Base-by-base conservation (phyloP, 1,284 basidiomycete genomes). In the Malassezia equina region DNA sequence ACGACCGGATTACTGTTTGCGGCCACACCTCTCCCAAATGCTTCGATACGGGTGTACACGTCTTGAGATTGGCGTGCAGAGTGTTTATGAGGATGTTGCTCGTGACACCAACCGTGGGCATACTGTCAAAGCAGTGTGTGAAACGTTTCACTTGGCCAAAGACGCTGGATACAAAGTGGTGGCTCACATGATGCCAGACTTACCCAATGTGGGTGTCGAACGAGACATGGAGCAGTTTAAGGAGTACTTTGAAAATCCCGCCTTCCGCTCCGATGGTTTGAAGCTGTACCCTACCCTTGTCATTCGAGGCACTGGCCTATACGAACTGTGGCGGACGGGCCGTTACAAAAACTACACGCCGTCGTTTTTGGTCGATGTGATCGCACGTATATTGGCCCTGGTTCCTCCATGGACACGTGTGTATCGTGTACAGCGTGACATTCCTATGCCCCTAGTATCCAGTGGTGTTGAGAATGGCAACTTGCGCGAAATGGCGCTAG, bases 381-480 rank as follows among this genome's bases (percentile, higher is more conserved):
- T 98, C 6, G 94, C 94, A 33, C 80, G 93, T 41, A 94, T 99
- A 67, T 80, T 99, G 65, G 93, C 94, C 2, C 80, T 99, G 3
- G 90, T 99, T 0, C 94, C 94, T 1, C 94, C 94, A 13, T 99
- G 94, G 94, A 99, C 94, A 39, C 80, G 94, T 63, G 91, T 99
- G 19, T 99, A 99, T 76, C 86, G 94, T 17, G 94, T 98, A 27
- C 67, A 69, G 53, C 64, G 67, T 33, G 67, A 69, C 31, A 69
- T 71, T 39, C 69, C 67, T 47, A 71, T 71, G 69, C 67, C 67
- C 19, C 62, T 69, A 25, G 65, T 69, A 4, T 99, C 31, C 89
- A 98, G 25, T 85, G 94, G 94, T 19, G 96, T 94, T 66, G 94
- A 98, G 77, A 96, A 98, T 75, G 94, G 94, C 3, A 99, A 99